Evolutionary conservation across 23 red algal species (phyloP), one percentile per base, ranked within the genome.

Genomic region (Gracilaria domingensis): DNA sequence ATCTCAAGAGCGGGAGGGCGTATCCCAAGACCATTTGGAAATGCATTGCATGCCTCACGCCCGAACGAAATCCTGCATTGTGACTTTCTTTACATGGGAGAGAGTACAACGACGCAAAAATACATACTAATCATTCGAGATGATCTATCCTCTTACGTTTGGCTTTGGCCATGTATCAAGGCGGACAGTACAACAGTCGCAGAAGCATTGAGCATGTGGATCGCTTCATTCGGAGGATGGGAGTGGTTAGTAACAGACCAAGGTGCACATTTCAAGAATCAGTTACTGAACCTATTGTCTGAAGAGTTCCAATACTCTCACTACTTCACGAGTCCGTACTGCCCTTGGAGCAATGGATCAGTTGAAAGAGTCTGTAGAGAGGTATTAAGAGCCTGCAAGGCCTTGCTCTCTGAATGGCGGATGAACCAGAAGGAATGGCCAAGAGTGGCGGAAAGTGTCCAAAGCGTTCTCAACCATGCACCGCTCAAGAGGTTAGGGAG

Each of bases 21-120:
- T 20, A 81, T 81, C 21, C 75, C 75, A 20, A 5, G 87, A 16
- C 75, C 75, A 50, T 75, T 91, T 72, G 51, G 57, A 71, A 37
- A 40, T 37, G 74, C 73, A 3, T 8, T 81, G 8, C 73, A 91
- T 51, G 74, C 16, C 14, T 18, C 37, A 0, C 2, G 58, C 7
- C 72, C 87, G 21, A 91, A 80, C 48, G 33, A 91, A 74, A 29
- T 91, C 48, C 55, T 91, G 23, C 87, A 81, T 60, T 35, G 40
- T 35, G 87, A 81, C 8, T 91, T 91, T 32, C 59, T 91, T 21
- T 91, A 61, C 35, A 82, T 91, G 75, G 87, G 75, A 12, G 53
- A 40, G 40, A 55, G 84, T 14, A 88, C 67, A 6, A 56, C 28
- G 4, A 45, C 42, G 4, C 42, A 45, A 21, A 5, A 55, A 20